These are phyloP conservation scores for Daldinia childiae DNA, from an alignment of 495 filamentous ascomycete genomes.

Conservation along the genomic window DNA sequence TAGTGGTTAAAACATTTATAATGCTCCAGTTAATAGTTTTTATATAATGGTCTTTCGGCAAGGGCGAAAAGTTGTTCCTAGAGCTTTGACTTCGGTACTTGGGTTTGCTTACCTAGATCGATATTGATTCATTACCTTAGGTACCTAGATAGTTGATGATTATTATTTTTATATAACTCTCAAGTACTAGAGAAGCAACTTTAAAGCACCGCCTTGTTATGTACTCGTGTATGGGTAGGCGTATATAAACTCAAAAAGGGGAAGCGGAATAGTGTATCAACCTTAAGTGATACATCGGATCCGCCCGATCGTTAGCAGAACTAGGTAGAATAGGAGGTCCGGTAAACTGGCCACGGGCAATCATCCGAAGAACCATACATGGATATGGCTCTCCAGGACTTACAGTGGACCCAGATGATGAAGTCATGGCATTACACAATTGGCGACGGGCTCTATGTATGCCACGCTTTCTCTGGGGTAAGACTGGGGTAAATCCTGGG, in stretches of 20 bases:
- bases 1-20: too few relatives aligned
- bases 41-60: too few relatives aligned
- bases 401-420: slow-evolving; percentile 6
- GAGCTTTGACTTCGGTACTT: too few relatives aligned
- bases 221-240: not conserved
- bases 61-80: too few relatives aligned
- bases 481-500: slow-evolving; percentile 5
- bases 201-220: not conserved
- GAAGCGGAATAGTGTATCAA: not conserved
- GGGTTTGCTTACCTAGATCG: too few relatives aligned
- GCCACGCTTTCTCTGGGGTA: slow-evolving; percentile 16
- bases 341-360: slow-evolving; percentile 1
- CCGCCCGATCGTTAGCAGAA: slow-evolving; percentile 22
- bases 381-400: not conserved
- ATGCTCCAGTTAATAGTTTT: too few relatives aligned
- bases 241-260: too few relatives aligned
- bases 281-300: slow-evolving; percentile 9
- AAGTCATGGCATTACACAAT: slow-evolving; percentile 32
- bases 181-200: not conserved
- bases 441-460: slow-evolving; percentile 22
- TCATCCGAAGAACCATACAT: not conserved
- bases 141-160: too few relatives aligned
- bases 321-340: slow-evolving; percentile 26
- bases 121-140: too few relatives aligned
- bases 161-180: too few relatives aligned